Evolutionary conservation across 108 stramenopile genomes (phyloP).

Genomic region (Cyclostephanos tholiformis): DNA sequence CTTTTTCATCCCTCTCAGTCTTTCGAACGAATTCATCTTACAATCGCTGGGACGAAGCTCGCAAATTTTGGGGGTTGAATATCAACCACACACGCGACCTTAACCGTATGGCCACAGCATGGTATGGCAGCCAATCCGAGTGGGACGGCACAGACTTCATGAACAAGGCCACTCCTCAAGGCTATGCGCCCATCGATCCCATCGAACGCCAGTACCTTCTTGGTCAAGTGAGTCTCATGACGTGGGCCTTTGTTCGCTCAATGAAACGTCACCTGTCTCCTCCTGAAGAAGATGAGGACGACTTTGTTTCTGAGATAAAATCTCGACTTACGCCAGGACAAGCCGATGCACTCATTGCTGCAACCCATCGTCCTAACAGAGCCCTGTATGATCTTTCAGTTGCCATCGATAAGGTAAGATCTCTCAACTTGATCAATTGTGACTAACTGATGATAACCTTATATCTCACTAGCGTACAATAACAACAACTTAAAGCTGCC

Average conservation of each 20-base stretch:
- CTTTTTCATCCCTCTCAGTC: conserved; percentile 31
- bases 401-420: conserved; percentile 53
- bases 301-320: conserved; percentile 48
- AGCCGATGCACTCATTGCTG: conserved; percentile 56
- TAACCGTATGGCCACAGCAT: conserved; percentile 58
- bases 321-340: conserved; percentile 50
- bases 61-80: conserved; percentile 71
- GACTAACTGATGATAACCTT: neutral
- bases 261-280: conserved; percentile 70
- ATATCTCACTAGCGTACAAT: neutral
- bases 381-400: conserved; percentile 61
- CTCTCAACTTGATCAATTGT: neutral
- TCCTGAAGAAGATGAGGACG: conserved; percentile 60
- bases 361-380: conserved; percentile 68
- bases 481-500: conserved; percentile 41
- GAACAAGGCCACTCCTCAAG: conserved; percentile 11
- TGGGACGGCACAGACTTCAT: conserved; percentile 34
- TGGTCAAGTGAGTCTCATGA: conserved; percentile 43
- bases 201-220: conserved; percentile 51
- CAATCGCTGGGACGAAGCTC: conserved; percentile 75
- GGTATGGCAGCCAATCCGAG: conserved; percentile 39
- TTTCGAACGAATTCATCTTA: conserved; percentile 71
- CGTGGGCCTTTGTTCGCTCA: conserved; percentile 69
- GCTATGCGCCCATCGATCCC: conserved; percentile 2
- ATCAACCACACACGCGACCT: conserved; percentile 72